Conservation (phyloP, 1,139 yeast genomes). For the Suzukiozyma palmioleophila region DNA sequence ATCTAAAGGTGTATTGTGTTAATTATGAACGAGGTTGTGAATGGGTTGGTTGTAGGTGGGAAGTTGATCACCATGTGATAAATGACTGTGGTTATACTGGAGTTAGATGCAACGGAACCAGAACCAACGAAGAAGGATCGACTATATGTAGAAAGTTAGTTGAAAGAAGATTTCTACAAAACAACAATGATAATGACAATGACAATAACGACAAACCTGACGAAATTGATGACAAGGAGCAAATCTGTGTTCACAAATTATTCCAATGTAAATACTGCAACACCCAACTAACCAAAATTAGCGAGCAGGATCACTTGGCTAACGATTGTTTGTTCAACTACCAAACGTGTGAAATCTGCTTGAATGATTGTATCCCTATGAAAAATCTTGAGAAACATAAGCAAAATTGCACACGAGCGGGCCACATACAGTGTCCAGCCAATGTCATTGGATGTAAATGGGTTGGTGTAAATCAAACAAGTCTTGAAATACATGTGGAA, state of each 20-base stretch:
- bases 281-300: constrained; percentile 24
- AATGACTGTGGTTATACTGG: constrained; percentile 50
- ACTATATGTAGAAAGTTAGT: constrained; percentile 8
- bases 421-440: constrained; percentile 37
- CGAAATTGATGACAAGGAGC: constrained; percentile 8
- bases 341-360: constrained; percentile 36
- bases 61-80: constrained; percentile 47
- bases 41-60: constrained; percentile 61
- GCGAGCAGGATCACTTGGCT: constrained; percentile 30
- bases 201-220: constrained; percentile 7
- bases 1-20: constrained; percentile 53
- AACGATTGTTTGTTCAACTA: constrained; percentile 39
- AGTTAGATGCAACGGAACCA: constrained; percentile 37
- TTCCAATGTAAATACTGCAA: constrained; percentile 41
- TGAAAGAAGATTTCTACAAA: constrained; percentile 11
- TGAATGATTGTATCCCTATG: constrained; percentile 37
- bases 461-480: constrained; percentile 35
- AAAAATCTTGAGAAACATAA: constrained; percentile 30
- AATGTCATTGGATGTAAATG: constrained; percentile 38
- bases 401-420: constrained; percentile 31
- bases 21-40: constrained; percentile 52
- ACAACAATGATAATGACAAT: neutral
- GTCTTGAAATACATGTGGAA: constrained; percentile 36
- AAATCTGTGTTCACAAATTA: constrained; percentile 29
- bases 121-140: constrained; percentile 10